Conservation (phyloP, 768 basidiomycete genomes). For the Mycena sanguinolenta region DNA sequence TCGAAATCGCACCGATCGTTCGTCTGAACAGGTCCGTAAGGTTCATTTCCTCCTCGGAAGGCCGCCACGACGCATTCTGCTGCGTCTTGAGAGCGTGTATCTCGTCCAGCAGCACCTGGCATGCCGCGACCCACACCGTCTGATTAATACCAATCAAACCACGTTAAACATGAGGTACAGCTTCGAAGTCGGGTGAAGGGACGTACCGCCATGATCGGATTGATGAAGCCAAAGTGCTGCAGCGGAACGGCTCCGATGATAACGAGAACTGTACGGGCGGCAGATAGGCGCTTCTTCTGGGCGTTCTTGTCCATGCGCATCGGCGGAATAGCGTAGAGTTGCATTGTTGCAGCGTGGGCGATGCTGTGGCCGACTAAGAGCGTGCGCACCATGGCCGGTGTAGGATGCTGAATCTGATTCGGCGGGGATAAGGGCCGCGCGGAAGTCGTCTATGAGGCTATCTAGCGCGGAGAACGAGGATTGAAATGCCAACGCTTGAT, state of each 20-base stretch:
- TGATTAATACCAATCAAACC: neutral
- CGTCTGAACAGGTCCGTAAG: neutral
- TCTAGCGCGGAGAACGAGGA: neutral
- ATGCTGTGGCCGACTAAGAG: slow-evolving; percentile 38
- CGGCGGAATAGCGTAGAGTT: slow-evolving; percentile 47
- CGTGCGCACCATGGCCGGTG: slow-evolving; percentile 18
- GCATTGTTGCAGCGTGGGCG: slow-evolving; percentile 50
- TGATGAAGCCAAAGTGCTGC: slow-evolving; percentile 38
- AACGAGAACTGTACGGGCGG: slow-evolving; percentile 34
- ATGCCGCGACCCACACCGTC: slow-evolving; percentile 21
- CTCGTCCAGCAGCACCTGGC: slow-evolving; percentile 22
- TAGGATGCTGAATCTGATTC: neutral
- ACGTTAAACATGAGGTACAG: neutral
- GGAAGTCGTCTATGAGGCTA: slow-evolving; percentile 8
- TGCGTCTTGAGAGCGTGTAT: neutral
- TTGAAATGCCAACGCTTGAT: neutral
- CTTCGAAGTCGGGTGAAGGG: neutral
- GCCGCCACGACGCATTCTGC: no score
- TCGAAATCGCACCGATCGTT: neutral
- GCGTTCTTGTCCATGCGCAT: slow-evolving; percentile 38
- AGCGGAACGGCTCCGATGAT: slow-evolving; percentile 30
- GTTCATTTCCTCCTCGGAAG: neutral
- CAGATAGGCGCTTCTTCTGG: slow-evolving; percentile 34
- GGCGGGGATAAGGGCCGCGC: neutral
- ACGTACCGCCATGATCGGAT: slow-evolving; percentile 49